phyloP scores from a whole-genome alignment of 1,139 yeast genomes.

The Scheffersomyces quercinus region DNA sequence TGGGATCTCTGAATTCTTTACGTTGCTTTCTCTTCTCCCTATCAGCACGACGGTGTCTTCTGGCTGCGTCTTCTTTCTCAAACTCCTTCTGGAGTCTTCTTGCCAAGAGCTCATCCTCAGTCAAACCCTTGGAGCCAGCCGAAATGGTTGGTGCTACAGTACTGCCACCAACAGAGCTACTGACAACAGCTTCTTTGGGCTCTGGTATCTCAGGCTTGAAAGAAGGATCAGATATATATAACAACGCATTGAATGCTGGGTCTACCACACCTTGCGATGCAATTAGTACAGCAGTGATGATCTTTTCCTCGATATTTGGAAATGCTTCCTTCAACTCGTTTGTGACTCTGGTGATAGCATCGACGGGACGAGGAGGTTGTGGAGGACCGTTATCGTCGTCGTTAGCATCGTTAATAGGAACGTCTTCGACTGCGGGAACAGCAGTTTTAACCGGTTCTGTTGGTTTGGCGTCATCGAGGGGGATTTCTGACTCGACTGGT shows the following conservation, averaged over 20 bases:
- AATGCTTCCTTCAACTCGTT: slow-evolving; percentile 75
- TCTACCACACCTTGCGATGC: slow-evolving; percentile 83
- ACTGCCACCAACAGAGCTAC: slow-evolving; percentile 18
- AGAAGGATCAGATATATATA: slow-evolving; percentile 77
- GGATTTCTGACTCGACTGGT: slow-evolving; percentile 6
- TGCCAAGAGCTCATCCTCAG: slow-evolving; percentile 84
- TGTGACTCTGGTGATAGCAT: slow-evolving; percentile 55
- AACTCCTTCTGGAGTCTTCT: slow-evolving; percentile 75
- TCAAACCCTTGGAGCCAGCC: slow-evolving; percentile 25
- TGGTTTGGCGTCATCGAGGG: slow-evolving; percentile 3
- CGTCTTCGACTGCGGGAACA: slow-evolving; percentile 12
- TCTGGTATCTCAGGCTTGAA: slow-evolving; percentile 63
- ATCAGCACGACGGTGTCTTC: slow-evolving; percentile 18
- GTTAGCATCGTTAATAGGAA: slow-evolving; percentile 11
- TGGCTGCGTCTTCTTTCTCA: slow-evolving; percentile 43
- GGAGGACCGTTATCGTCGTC: slow-evolving; percentile 52
- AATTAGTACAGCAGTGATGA: slow-evolving; percentile 75
- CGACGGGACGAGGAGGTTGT: slow-evolving; percentile 69
- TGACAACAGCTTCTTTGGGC: slow-evolving; percentile 19
- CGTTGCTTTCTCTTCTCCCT: slow-evolving; percentile 25
- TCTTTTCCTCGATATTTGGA: slow-evolving; percentile 69
- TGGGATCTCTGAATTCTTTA: slow-evolving; percentile 15
- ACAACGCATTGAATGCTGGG: slow-evolving; percentile 84
- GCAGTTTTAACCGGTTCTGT: background rate
- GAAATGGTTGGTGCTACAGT: slow-evolving; percentile 7